Evolutionary conservation across 2,329 filamentous ascomycete genomes (phyloP).

Genomic region (Leptodontidium sp.): DNA sequence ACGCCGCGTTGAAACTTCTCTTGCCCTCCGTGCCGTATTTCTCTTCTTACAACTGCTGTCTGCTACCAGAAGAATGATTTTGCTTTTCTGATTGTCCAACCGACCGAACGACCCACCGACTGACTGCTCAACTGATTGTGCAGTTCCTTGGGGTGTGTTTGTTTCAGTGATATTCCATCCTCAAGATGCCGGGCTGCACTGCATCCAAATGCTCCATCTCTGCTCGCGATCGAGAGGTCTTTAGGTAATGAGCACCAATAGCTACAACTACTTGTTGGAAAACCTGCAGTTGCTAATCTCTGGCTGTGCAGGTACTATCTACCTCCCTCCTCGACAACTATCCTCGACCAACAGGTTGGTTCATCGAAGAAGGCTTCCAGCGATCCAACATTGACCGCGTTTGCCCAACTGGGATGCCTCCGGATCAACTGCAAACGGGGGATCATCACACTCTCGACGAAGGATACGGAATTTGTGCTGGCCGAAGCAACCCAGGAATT

Average conservation of each 20-base stretch:
- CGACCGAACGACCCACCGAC: background rate
- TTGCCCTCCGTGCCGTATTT: background rate
- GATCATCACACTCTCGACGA: slow-evolving; percentile 51
- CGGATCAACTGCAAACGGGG: slow-evolving; percentile 56
- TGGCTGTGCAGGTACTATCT: slow-evolving; percentile 36
- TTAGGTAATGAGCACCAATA: slow-evolving; percentile 32
- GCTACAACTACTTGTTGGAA: background rate
- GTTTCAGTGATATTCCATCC: background rate
- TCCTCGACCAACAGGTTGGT: slow-evolving; percentile 17
- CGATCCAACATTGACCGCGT: slow-evolving; percentile 54
- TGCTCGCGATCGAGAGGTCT: slow-evolving; percentile 41
- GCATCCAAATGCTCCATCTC: slow-evolving; percentile 13
- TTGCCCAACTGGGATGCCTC: slow-evolving; percentile 59
- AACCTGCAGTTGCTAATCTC: background rate
- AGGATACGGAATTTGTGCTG: slow-evolving; percentile 39
- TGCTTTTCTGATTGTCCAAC: slow-evolving; percentile 5
- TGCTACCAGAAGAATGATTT: slow-evolving; percentile 4
- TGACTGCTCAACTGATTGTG: background rate
- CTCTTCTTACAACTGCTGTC: background rate
- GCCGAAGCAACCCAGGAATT: slow-evolving; percentile 42
- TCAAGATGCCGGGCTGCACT: slow-evolving; percentile 17
- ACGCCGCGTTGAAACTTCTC: slow-evolving; percentile 3
- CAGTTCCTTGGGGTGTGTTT: background rate
- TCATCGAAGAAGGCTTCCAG: slow-evolving; percentile 30
- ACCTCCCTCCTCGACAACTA: slow-evolving; percentile 16